phyloP scores from a whole-genome alignment of 1,284 basidiomycete genomes.

The Microbotryum lychnidis-dioicae region DNA sequence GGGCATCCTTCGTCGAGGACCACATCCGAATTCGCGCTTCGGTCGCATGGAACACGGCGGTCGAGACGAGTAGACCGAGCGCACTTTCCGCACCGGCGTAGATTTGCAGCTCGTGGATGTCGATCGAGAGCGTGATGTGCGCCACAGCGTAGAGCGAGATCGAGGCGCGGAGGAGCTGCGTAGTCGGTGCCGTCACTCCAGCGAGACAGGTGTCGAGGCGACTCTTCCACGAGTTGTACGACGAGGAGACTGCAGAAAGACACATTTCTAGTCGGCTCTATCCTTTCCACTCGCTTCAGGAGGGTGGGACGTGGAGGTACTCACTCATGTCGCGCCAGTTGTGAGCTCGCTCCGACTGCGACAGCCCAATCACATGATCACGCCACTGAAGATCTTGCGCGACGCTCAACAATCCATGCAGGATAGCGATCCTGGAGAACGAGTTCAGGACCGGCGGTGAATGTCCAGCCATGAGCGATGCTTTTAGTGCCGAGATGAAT shows the following conservation, averaged over 20 bases:
- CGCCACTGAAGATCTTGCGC: constrained; percentile 35
- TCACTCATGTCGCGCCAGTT: constrained; percentile 34
- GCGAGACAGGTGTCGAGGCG: constrained; percentile 31
- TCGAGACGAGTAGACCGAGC: constrained; percentile 29
- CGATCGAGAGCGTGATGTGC: constrained; percentile 34
- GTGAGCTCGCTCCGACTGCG: constrained; percentile 30
- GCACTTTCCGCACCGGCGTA: constrained; percentile 32
- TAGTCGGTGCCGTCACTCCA: constrained; percentile 23
- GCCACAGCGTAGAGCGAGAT: constrained; percentile 34
- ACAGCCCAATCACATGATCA: constrained; percentile 31
- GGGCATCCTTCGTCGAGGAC: constrained; percentile 22
- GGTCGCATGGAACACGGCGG: constrained; percentile 21
- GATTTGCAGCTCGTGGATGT: constrained; percentile 32
- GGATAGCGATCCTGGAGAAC: constrained; percentile 30
- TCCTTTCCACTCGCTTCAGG: not conserved
- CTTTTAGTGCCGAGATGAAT: constrained; percentile 34
- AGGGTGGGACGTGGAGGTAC: not conserved
- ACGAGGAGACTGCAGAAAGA: constrained; percentile 18
- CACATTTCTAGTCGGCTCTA: not conserved
- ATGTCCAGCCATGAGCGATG: constrained; percentile 23
- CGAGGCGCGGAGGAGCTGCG: constrained; percentile 32
- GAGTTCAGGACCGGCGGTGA: constrained; percentile 31
- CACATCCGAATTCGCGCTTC: constrained; percentile 22
- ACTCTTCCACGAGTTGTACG: constrained; percentile 34
- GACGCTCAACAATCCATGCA: constrained; percentile 32